phyloP scores from a whole-genome alignment of 805 yeast species.

The Starmerella davenportii region DNA sequence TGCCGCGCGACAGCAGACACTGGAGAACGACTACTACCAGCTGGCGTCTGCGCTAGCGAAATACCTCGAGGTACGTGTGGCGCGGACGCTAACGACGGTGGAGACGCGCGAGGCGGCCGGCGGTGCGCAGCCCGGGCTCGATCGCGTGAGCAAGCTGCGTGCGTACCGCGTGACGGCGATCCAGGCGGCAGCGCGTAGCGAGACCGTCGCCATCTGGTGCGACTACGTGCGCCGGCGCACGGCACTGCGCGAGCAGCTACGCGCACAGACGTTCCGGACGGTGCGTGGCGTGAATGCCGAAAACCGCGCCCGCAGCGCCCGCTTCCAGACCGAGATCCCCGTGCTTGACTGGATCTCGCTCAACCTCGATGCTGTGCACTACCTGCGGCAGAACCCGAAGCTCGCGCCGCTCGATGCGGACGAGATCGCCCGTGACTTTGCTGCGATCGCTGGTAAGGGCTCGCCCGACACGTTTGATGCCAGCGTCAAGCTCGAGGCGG shows the following conservation, averaged over 20 bases:
- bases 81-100: conserved; percentile 12
- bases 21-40: conserved; percentile 12
- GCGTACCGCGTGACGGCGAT: conserved; percentile 10
- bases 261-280: conserved; percentile 12
- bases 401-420: neutral
- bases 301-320: conserved; percentile 6
- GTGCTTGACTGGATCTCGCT: conserved; percentile 16
- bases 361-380: conserved; percentile 18
- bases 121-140: conserved; percentile 6
- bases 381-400: conserved; percentile 5
- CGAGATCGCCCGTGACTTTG: neutral
- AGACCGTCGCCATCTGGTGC: conserved; percentile 17
- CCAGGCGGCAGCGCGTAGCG: conserved; percentile 7
- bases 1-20: conserved; percentile 1
- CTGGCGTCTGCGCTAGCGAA: conserved; percentile 11
- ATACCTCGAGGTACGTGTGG: conserved; percentile 13
- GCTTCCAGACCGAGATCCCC: conserved; percentile 7
- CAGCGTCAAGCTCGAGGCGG: neutral
- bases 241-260: conserved; percentile 17
- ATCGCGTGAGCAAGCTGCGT: conserved; percentile 8
- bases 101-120: conserved; percentile 8
- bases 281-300: conserved; percentile 7
- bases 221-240: conserved; percentile 18
- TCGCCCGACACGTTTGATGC: neutral
- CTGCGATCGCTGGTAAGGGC: neutral